Evolutionary conservation across 2,329 filamentous ascomycete species (phyloP), one percentile per base, ranked within the genome.

Genomic region (Arthrobotrys iridis): DNA sequence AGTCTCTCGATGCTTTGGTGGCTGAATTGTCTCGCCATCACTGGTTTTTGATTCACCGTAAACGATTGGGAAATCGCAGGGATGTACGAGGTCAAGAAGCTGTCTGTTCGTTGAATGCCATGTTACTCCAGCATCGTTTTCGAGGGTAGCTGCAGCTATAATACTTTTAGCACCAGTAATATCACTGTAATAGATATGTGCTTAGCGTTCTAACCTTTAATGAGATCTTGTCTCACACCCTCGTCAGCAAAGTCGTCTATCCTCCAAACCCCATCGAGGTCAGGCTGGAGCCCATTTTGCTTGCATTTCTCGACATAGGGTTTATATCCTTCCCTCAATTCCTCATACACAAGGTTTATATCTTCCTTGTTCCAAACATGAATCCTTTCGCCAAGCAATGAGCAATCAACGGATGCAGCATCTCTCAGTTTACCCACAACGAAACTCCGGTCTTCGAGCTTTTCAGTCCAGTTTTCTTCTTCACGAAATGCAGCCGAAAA

Each of bases 21-120:
- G 24, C 20, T 62, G 15, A n/a, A 62, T 13, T 7, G 13, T 5
- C 22, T 65, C 43, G 2, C 58, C 40, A 10, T 62, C 58, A 2
- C n/a, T 48, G 20, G 41, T 62, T 11, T 33, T 59, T 13, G 55
- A 28, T 13, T 22, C 26, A 0, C 86, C 87, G 77, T 87, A 88
- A 0, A 87, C 79, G 0, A 91, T 80, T 0, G 89, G 88, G 76
- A 85, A 91, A 5, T 90, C 82, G 0, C 87, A 90, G 0, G 89
- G 88, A 76, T 91, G 85, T 2, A 91, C 84, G 0, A 91, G 81
- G 78, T 91, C 86, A 0, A 89, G 84, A 0, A 91, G 87, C 71
- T 84, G 85, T 0, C 82, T 80, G 28, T 87, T 87, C 1, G 84
- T 82, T 0, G 88, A 88, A 80, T 90, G 87, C 85, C 86, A 91